phyloP scores from a whole-genome alignment of 1,284 basidiomycete genomes.

The Boletus semigastroideus region DNA sequence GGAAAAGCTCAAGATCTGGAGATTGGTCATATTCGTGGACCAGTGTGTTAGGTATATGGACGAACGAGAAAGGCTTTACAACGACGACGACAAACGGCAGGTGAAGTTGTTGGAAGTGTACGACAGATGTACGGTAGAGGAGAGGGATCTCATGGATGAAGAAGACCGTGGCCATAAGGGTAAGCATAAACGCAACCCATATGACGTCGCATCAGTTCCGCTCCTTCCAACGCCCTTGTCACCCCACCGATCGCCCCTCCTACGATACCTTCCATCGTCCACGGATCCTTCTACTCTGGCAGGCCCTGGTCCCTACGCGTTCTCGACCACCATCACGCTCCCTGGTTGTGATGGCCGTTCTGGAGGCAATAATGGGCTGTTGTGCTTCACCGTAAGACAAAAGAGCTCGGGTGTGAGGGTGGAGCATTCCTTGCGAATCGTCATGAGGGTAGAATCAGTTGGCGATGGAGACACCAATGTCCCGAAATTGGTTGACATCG shows the following conservation, averaged over 20 bases:
- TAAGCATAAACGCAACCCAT: slow-evolving; percentile 23
- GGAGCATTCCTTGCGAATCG: slow-evolving; percentile 79
- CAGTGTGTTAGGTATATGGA: slow-evolving; percentile 33
- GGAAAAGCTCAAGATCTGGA: slow-evolving; percentile 83
- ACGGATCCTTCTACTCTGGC: slow-evolving; percentile 51
- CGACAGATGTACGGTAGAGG: slow-evolving; percentile 19
- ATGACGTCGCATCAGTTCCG: slow-evolving; percentile 51
- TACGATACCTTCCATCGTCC: slow-evolving; percentile 16
- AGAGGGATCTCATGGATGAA: slow-evolving; percentile 71
- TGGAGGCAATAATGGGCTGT: background rate
- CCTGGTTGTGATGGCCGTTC: slow-evolving; percentile 47
- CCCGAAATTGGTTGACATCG: slow-evolving; percentile 87
- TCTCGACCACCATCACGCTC: slow-evolving; percentile 55
- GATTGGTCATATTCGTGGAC: slow-evolving; percentile 78
- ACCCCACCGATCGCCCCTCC: slow-evolving; percentile 27
- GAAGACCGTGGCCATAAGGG: slow-evolving; percentile 40
- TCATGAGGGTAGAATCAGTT: slow-evolving; percentile 76
- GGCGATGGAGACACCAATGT: slow-evolving; percentile 45
- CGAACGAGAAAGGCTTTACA: background rate
- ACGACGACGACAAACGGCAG: slow-evolving; percentile 7
- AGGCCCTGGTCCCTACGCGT: slow-evolving; percentile 71
- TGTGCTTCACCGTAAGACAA: slow-evolving; percentile 86
- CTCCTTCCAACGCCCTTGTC: slow-evolving; percentile 50
- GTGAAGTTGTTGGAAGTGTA: slow-evolving; percentile 22
- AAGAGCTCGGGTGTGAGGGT: slow-evolving; percentile 76